Evolutionary conservation across 306 rosid genomes (phyloP).

Genomic region (Albizia julibrissin): DNA sequence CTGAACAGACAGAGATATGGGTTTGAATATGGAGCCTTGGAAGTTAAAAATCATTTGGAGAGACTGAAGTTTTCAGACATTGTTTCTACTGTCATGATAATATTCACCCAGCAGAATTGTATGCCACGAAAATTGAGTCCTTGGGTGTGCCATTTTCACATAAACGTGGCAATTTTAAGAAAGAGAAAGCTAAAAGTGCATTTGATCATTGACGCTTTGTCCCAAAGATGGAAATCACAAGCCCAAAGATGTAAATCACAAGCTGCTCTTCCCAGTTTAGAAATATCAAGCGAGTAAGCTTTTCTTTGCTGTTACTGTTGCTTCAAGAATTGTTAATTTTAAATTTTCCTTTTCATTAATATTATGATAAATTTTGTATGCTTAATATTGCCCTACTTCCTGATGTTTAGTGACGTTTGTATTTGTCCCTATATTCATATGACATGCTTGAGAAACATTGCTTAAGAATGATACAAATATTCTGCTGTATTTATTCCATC

Average conservation of each 20-base stretch:
- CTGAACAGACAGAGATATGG: slow-evolving; percentile 71
- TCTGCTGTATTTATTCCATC: not conserved
- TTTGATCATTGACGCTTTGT: slow-evolving; percentile 59
- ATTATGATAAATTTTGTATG: not conserved
- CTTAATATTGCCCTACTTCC: slow-evolving; percentile 9
- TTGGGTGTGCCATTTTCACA: slow-evolving; percentile 91
- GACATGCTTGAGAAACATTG: not conserved
- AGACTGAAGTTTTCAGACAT: slow-evolving; percentile 62
- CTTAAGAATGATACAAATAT: not conserved
- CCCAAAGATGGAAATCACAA: slow-evolving; percentile 52
- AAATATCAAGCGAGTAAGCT: slow-evolving; percentile 72
- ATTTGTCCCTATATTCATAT: not conserved
- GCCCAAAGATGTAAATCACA: slow-evolving; percentile 48
- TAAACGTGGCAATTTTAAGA: slow-evolving; percentile 57
- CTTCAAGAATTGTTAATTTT: slow-evolving; percentile 5
- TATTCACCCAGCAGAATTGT: slow-evolving; percentile 54
- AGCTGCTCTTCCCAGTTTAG: slow-evolving; percentile 47
- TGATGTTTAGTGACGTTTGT: not conserved
- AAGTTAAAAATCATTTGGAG: slow-evolving; percentile 78
- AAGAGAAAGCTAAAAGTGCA: slow-evolving; percentile 63
- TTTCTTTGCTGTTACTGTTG: slow-evolving; percentile 24
- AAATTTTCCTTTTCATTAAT: not conserved
- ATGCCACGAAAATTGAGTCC: slow-evolving; percentile 56
- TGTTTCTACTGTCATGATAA: slow-evolving; percentile 74
- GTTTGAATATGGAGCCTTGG: slow-evolving; percentile 82